These are phyloP conservation scores for Phaseolus lunatus DNA, from an alignment of 306 rosid genomes.

Conservation along the genomic window DNA sequence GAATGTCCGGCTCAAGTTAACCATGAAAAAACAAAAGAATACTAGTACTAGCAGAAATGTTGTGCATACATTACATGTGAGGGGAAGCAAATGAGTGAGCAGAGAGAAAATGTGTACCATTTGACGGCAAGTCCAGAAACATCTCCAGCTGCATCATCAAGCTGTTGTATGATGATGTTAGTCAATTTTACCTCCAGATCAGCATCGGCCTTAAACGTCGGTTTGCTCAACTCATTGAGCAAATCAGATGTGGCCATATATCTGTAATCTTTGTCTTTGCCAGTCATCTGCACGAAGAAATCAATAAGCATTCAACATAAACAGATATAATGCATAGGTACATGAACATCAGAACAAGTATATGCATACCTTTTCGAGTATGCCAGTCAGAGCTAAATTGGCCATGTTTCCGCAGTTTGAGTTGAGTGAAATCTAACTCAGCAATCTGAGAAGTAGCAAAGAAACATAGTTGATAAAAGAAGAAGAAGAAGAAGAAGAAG, in stretches of 20 bases:
- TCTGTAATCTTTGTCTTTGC: conserved; percentile 93
- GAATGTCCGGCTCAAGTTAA: neutral
- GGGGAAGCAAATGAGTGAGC: neutral
- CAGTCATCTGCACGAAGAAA: conserved; percentile 74
- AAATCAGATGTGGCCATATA: conserved; percentile 98
- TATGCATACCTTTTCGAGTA: conserved; percentile 77
- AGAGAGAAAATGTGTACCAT: conserved; percentile 56
- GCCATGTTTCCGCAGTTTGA: conserved; percentile 59
- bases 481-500: neutral
- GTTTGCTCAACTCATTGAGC: conserved; percentile 74
- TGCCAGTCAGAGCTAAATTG: conserved; percentile 72
- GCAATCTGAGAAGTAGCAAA: conserved; percentile 33
- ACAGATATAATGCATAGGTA: neutral
- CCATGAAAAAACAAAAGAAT: conserved; percentile 1
- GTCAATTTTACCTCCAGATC: conserved; percentile 79
- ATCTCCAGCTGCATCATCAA: conserved; percentile 94
- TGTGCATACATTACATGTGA: neutral
- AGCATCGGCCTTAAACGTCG: conserved; percentile 75
- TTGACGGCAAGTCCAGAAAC: conserved; percentile 94
- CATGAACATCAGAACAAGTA: neutral
- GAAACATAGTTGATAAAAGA: conserved; percentile 3
- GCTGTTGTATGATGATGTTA: conserved; percentile 84
- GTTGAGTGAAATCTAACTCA: conserved; percentile 26
- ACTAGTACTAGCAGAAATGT: neutral
- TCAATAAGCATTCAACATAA: conserved; percentile 11